Evolutionary conservation across 2,329 filamentous ascomycete genomes (phyloP).

Genomic region (Sclerotinia nivalis): DNA sequence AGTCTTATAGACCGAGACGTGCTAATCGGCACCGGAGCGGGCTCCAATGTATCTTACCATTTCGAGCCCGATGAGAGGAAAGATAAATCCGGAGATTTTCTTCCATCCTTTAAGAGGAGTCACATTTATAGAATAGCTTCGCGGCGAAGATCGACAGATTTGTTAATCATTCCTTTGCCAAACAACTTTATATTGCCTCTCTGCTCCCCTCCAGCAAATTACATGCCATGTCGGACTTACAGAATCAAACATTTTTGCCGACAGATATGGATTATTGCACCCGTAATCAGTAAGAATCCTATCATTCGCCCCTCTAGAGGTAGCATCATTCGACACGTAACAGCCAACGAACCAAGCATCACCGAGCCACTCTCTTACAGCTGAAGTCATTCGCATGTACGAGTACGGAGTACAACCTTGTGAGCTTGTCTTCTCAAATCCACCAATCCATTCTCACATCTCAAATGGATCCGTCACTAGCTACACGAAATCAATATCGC

Average conservation of each 20-base stretch:
- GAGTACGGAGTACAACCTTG: neutral
- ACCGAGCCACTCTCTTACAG: constrained; percentile 5
- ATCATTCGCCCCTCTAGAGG: neutral
- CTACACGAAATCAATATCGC: neutral
- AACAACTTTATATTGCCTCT: too few species aligned
- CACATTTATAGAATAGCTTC: neutral
- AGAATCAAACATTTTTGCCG: neutral
- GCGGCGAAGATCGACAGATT: neutral
- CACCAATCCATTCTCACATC: neutral
- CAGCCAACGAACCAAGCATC: constrained; percentile 11
- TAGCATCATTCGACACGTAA: constrained; percentile 8
- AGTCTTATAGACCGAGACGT: neutral
- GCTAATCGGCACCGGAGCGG: neutral
- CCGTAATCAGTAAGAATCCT: neutral
- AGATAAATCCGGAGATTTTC: neutral
- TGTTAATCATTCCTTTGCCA: neutral
- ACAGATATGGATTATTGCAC: neutral
- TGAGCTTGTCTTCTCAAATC: neutral
- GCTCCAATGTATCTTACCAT: neutral
- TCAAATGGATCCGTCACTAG: neutral
- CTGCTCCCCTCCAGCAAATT: too few species aligned
- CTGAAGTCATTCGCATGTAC: neutral
- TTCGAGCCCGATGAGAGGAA: neutral
- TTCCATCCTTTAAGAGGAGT: neutral
- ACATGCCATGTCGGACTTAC: too few species aligned